Base-by-base conservation (phyloP, 202 grass and related monocot genomes). In the Saccharum hybrid region DNA sequence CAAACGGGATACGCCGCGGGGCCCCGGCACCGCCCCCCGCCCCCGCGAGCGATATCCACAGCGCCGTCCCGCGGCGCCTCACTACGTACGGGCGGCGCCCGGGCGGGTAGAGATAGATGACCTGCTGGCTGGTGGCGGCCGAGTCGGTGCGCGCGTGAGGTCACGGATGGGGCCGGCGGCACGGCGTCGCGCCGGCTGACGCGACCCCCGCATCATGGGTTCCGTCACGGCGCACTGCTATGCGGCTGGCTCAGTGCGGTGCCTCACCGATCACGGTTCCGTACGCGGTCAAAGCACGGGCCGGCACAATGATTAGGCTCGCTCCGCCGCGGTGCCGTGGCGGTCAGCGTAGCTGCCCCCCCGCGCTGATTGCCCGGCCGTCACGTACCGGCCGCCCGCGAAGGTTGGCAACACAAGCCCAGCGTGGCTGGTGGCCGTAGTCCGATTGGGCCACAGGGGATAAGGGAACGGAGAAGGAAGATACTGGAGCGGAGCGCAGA, bases 211-310 rank as follows among this genome's bases (percentile, higher is more conserved):
- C 26, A n/a, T 83, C 88, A 86, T 9, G 28, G 16, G 67, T 18
- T 49, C 83, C 83, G 46, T 82, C 83, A 90, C 61, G 59, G 3
- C 83, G 88, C 88, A 86, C 72, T 34, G 33, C 3, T 34, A 34
- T 34, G 33, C 33, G 33, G 33, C 13, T 48, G 14, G 46, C 0
- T 18, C 0, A 15, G 11, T 52, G 2, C 4, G 36, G 8, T 19
- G 16, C 18, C 67, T 71, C 68, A 3, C 40, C 15, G 49, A 54
- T 19, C 56, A 22, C 57, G 9, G 57, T 61, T 61, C 19, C 22
- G 40, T 19, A 9, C 36, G 23, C 68, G 36, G 84, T 74, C 76
- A 86, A 64, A 34, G 42, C 45, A 4, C 23, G 30, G 83, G 65
- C 0, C 12, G 14, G 30, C 65, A 19, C 46, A 59, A 67, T 67